Percentiles rank a stretch among this genome's conserved stretches.
phyloP scores from a whole-genome alignment of 2,329 filamentous ascomycete species.

The Penicillium sp. region DNA sequence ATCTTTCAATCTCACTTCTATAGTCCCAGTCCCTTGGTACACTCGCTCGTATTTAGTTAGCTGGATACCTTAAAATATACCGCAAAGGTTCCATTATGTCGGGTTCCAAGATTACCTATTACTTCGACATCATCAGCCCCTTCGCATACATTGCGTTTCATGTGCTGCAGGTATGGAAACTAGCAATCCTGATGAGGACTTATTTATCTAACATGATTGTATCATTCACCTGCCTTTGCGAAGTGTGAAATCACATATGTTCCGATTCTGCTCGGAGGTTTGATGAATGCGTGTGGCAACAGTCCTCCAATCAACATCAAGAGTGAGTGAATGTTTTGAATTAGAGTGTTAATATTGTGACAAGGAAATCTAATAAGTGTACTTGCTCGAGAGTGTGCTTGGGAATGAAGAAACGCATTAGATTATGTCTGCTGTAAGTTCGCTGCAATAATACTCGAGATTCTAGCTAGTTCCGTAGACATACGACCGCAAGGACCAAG shows the following conservation, averaged over 20 bases:
- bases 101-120: constrained; percentile 12
- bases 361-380: constrained; percentile 35
- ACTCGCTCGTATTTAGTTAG: not conserved
- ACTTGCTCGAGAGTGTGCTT: constrained; percentile 45
- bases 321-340: constrained; percentile 4
- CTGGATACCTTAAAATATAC: not conserved
- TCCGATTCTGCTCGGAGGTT: constrained; percentile 14
- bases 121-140: constrained; percentile 18
- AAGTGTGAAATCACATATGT: constrained; percentile 17
- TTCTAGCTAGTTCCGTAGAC: not conserved
- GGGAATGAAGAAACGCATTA: constrained; percentile 46
- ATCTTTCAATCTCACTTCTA: not conserved
- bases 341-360: not conserved
- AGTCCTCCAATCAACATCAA: constrained; percentile 13
- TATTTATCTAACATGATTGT: not conserved
- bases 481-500: not conserved
- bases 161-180: constrained; percentile 9
- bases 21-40: not conserved
- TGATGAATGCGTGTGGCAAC: constrained; percentile 20
- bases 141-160: constrained; percentile 20
- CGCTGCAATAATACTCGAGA: no score
- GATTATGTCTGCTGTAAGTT: constrained; percentile 44
- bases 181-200: not conserved
- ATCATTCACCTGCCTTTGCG: constrained; percentile 19
- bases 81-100: constrained; percentile 7